Evolutionary conservation across 805 yeast genomes (phyloP), one percentile per base, ranked within the genome.

Genomic region (Candida quercuum): DNA sequence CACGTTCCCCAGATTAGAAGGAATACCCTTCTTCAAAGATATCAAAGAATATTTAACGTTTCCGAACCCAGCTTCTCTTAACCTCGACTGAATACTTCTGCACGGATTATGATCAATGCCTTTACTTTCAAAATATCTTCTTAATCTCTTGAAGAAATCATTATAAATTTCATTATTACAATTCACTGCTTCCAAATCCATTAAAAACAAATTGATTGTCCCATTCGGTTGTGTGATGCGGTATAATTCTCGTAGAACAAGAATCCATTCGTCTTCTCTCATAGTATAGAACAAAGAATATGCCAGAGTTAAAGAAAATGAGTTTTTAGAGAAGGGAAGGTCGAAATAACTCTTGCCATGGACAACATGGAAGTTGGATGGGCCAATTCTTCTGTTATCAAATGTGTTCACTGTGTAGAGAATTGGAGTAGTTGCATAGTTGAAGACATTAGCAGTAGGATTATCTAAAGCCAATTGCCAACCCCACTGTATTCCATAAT

Each of bases 381-480:
- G 59, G 2, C 57, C 56, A 7, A 50, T 33, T 4, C 22, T 22
- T 2, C 34, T 35, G n/a, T 45, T 42, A 6, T 23, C 41, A 5
- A 7, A 12, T 12, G 45, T 32, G 13, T 32, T 33, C 6, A 42
- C 39, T 4, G 48, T 45, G 22, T 40, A 42, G 6, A 39, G 34
- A 1, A 45, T 37, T 14, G 51, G 53, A 3, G 39, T 37, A 5
- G 37, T 30, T 1, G 56, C 38, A 31, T 40, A 54, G 23, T 41
- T 37, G 25, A 46, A 51, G 21, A 47, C 19, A 12, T 48, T 51
- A 2, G 45, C 25, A 2, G n/a, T 33, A 3, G 49, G 52, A 20
- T 50, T 49, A 39, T 54, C 57, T 4, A 49, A 24, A 2, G 59
- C 57, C 17, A 54, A 35, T 24, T 40, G 48, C 59, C 59, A 54